A percentile compares a stretch with the other conserved stretches of the same genome.
phyloP scores from a whole-genome alignment of 371 early-diverging fungal species.

The Mucor plumbeus region DNA sequence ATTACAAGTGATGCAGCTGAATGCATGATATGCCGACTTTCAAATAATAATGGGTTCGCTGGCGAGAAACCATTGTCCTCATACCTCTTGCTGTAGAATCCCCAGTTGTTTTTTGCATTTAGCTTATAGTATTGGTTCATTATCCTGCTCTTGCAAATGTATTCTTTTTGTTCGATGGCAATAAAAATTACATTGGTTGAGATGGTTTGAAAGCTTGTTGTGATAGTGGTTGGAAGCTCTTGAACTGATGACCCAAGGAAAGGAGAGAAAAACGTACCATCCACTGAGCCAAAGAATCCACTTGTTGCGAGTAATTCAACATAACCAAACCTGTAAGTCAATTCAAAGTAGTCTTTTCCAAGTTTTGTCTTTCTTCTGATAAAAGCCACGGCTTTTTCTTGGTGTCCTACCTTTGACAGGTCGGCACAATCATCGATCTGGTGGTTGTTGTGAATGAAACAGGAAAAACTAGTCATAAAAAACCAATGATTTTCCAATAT shows the following conservation, averaged over 20 bases:
- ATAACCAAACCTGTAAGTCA: slow-evolving; percentile 13
- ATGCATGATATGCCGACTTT: slow-evolving; percentile 17
- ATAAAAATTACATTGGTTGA: slow-evolving; percentile 15
- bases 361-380: slow-evolving; percentile 12
- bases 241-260: slow-evolving; percentile 19
- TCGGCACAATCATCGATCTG: slow-evolving; percentile 19
- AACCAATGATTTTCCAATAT: slow-evolving; percentile 2
- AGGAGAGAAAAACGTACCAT: slow-evolving; percentile 15
- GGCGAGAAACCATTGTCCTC: slow-evolving; percentile 21
- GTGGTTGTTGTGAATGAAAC: slow-evolving; percentile 7
- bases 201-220: slow-evolving; percentile 12
- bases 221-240: slow-evolving; percentile 12
- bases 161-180: slow-evolving; percentile 8
- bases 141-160: slow-evolving; percentile 11
- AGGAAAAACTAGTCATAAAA: slow-evolving; percentile 15
- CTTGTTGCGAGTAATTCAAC: slow-evolving; percentile 17
- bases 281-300: slow-evolving; percentile 16
- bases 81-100: slow-evolving; percentile 22
- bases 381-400: slow-evolving; percentile 10
- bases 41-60: slow-evolving; percentile 18
- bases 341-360: slow-evolving; percentile 12
- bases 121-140: slow-evolving; percentile 18
- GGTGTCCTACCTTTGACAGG: slow-evolving; percentile 8
- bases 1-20: slow-evolving; percentile 24
- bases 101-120: slow-evolving; percentile 27